Evolutionary conservation across 257 asterid genomes (phyloP).

Genomic region (Solanum medicagineum): DNA sequence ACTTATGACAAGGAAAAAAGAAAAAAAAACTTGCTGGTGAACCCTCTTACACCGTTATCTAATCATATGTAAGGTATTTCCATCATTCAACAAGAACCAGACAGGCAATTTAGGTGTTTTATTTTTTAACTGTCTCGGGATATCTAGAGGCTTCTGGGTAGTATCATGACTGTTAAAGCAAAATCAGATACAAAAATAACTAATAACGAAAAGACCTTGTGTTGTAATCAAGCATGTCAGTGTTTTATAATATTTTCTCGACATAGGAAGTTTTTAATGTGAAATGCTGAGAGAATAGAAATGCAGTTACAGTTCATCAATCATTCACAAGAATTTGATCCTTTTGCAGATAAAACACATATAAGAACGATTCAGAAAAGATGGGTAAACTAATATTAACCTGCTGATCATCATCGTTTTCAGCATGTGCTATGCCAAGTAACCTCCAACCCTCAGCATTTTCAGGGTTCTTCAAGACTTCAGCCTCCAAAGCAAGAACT

Average conservation of each 20-base stretch:
- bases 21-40: not conserved
- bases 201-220: not conserved
- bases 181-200: not conserved
- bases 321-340: not conserved
- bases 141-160: not conserved
- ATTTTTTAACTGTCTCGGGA: not conserved
- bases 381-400: conserved; percentile 15
- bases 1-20: not conserved
- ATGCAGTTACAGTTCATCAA: not conserved
- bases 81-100: not conserved
- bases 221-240: not conserved
- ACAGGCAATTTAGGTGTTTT: not conserved
- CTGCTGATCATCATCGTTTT: conserved; percentile 98
- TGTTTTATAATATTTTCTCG: not conserved
- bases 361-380: not conserved
- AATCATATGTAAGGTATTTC: not conserved
- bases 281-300: not conserved
- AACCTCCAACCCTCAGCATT: conserved; percentile 99
- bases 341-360: not conserved
- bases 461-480: conserved; percentile 90
- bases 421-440: conserved; percentile 97
- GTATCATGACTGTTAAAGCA: not conserved
- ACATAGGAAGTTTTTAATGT: not conserved
- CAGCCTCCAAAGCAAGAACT: conserved; percentile 99
- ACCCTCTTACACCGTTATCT: not conserved